phyloP scores from a whole-genome alignment of 345 rosid genomes.

The Aquilaria yunnanensis region DNA sequence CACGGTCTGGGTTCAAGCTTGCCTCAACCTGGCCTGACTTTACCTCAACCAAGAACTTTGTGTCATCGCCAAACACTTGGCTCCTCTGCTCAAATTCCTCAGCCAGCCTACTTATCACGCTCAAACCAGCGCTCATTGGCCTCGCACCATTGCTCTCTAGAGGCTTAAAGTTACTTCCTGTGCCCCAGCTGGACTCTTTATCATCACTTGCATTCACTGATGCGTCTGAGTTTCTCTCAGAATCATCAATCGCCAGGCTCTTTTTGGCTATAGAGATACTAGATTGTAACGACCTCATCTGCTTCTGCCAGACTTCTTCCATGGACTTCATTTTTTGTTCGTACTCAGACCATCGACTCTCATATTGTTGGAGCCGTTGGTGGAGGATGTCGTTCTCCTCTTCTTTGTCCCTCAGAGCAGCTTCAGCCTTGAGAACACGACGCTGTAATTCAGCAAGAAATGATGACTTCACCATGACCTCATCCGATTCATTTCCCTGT shows the following conservation, averaged over 20 bases:
- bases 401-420: conserved; percentile 80
- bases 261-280: conserved; percentile 96
- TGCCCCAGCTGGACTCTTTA: conserved; percentile 58
- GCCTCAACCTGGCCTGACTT: conserved; percentile 97
- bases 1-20: conserved; percentile 82
- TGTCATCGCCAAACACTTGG: conserved; percentile 93
- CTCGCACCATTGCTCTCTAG: conserved; percentile 67
- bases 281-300: conserved; percentile 94
- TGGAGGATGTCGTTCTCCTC: conserved; percentile 95
- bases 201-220: conserved; percentile 81
- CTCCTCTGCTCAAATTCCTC: conserved; percentile 97
- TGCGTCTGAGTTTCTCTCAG: conserved; percentile 84
- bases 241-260: conserved; percentile 84
- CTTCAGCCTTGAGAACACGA: conserved; percentile 87
- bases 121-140: conserved; percentile 82
- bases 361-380: conserved; percentile 91
- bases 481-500: conserved; percentile 66
- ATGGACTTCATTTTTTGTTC: conserved; percentile 97
- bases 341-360: conserved; percentile 94
- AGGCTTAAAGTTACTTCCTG: conserved; percentile 48
- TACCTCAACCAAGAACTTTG: conserved; percentile 95
- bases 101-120: conserved; percentile 79
- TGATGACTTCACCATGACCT: conserved; percentile 83
- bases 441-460: conserved; percentile 89
- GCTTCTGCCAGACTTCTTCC: conserved; percentile 99